These are phyloP conservation scores for Austroboletus festivus DNA, from an alignment of 768 basidiomycete species.

Conservation along the genomic window DNA sequence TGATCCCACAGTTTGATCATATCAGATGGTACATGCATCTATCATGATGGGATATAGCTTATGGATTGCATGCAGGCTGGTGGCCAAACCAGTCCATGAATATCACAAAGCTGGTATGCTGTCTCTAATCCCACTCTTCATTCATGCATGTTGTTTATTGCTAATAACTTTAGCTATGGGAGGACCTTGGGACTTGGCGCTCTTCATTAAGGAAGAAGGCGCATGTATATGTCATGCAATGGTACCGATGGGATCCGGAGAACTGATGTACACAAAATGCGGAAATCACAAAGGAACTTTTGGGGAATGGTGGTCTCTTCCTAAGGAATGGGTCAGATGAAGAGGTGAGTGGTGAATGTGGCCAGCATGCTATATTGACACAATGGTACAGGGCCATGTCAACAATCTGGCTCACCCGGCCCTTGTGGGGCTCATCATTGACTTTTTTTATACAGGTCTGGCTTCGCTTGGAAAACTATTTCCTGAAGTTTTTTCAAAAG, in stretches of 20 bases:
- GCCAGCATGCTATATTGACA: too few relatives aligned
- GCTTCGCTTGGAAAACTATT: neutral
- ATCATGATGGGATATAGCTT: too few relatives aligned
- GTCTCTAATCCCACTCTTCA: too few relatives aligned
- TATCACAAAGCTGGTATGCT: too few relatives aligned
- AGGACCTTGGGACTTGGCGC: conserved; percentile 1
- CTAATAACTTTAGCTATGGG: neutral
- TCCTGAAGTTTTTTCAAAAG: conserved; percentile 1
- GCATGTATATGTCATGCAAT: neutral
- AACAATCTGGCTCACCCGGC: conserved; percentile 7
- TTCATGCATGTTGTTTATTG: too few relatives aligned
- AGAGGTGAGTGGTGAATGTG: neutral
- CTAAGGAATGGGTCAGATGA: neutral
- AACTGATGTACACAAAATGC: neutral
- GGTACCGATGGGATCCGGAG: neutral
- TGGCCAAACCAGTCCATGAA: too few relatives aligned
- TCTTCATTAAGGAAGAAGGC: conserved; percentile 3
- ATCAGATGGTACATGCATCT: neutral
- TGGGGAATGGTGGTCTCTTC: neutral
- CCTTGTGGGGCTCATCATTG: neutral
- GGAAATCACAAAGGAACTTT: neutral
- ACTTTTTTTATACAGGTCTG: conserved; percentile 5
- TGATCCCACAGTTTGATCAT: neutral
- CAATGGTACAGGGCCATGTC: neutral
- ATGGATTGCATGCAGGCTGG: too few relatives aligned